Evolutionary conservation across 176 grass and related monocot species (phyloP).

Genomic region (Bromus sterilis): DNA sequence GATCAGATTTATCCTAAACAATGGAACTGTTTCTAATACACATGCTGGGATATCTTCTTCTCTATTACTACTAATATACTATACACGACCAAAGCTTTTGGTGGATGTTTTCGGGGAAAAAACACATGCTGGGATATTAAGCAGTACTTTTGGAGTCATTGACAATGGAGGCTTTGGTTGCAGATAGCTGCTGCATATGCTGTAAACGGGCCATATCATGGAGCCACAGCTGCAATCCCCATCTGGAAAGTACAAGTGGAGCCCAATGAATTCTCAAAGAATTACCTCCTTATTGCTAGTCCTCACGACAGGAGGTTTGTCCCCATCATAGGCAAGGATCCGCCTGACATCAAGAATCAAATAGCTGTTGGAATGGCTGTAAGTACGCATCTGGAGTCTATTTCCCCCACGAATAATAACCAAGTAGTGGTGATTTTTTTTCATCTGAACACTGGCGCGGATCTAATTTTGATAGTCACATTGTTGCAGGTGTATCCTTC

Average conservation of each 20-base stretch:
- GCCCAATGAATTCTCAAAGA: background rate
- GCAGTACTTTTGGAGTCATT: too few species aligned
- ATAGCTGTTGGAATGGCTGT: background rate
- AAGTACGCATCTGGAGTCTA: background rate
- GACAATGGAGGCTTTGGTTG: background rate
- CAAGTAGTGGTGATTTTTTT: too few species aligned
- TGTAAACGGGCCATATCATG: background rate
- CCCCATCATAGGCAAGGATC: background rate
- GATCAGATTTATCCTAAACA: too few species aligned
- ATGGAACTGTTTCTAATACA: too few species aligned
- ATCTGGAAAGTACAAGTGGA: background rate
- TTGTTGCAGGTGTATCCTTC: background rate
- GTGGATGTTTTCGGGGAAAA: too few species aligned
- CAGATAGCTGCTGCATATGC: background rate
- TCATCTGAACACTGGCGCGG: too few species aligned
- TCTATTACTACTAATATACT: too few species aligned
- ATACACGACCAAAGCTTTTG: too few species aligned
- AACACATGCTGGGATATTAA: too few species aligned
- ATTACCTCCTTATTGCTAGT: background rate
- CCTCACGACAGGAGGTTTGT: background rate
- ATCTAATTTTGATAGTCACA: too few species aligned
- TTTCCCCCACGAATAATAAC: too few species aligned
- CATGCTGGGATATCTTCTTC: too few species aligned
- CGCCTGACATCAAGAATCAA: background rate
- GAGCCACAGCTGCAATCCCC: background rate